Evolutionary conservation across 2,329 filamentous ascomycete species (phyloP).

Genomic region (Clonostachys rhizophaga): DNA sequence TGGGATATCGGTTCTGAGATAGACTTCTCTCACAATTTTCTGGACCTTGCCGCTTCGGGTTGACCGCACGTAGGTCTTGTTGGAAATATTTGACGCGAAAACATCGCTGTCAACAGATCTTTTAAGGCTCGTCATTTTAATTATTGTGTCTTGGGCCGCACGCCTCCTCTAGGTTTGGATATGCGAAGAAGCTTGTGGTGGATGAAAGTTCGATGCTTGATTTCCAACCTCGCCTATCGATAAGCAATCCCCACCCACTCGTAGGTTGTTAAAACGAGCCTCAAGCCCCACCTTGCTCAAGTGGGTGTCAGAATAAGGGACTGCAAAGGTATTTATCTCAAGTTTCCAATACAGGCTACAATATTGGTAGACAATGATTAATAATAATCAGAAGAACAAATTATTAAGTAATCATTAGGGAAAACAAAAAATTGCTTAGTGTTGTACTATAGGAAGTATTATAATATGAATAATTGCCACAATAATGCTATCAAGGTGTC

Average conservation of each 20-base stretch:
- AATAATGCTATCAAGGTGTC: too few species aligned
- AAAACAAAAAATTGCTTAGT: too few species aligned
- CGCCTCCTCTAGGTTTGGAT: not conserved
- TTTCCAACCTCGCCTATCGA: not conserved
- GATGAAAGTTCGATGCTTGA: not conserved
- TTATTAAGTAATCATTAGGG: too few species aligned
- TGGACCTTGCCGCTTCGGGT: slow-evolving; percentile 96
- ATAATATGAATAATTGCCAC: too few species aligned
- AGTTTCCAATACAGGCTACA: too few species aligned
- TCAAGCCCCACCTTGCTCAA: too few species aligned
- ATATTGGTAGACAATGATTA: too few species aligned
- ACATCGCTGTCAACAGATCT: slow-evolving; percentile 47
- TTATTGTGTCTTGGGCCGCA: slow-evolving; percentile 19
- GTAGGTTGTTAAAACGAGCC: too few species aligned
- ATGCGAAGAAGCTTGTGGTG: not conserved
- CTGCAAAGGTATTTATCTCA: too few species aligned
- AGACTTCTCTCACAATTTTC: slow-evolving; percentile 96
- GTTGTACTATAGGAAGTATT: too few species aligned
- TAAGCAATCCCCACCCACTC: not conserved
- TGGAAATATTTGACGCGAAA: slow-evolving; percentile 72
- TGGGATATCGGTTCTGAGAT: slow-evolving; percentile 92
- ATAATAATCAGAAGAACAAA: too few species aligned
- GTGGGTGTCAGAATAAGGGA: too few species aligned
- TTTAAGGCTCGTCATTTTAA: slow-evolving; percentile 58
- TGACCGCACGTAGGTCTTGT: slow-evolving; percentile 92